Conservation (phyloP, 257 asterid species). For the Parsonsia alboflavescens region DNA sequence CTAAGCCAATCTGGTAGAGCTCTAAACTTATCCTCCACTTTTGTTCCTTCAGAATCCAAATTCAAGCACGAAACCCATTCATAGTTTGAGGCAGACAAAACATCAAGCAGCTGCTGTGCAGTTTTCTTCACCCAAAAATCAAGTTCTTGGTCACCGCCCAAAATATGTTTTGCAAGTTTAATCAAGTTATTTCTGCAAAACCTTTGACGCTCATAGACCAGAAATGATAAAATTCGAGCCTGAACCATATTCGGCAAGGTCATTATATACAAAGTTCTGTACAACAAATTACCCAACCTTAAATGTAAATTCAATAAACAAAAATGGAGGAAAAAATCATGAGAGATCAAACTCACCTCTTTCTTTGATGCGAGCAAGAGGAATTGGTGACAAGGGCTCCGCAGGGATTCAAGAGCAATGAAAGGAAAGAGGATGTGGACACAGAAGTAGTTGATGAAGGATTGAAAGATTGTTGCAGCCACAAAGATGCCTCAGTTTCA, state of each 20-base stretch:
- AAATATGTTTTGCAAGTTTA: conserved; percentile 41
- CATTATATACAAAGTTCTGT: conserved; percentile 60
- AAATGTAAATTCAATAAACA: neutral
- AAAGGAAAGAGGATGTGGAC: conserved; percentile 37
- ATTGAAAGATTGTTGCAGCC: conserved; percentile 54
- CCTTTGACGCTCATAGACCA: conserved; percentile 32
- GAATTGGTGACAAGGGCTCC: conserved; percentile 13
- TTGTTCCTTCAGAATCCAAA: conserved; percentile 59
- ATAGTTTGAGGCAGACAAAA: conserved; percentile 42
- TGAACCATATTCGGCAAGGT: conserved; percentile 60
- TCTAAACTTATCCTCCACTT: conserved; percentile 39
- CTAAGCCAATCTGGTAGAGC: conserved; percentile 56
- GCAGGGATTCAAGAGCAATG: conserved; percentile 34
- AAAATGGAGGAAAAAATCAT: neutral
- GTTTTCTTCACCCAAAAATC: conserved; percentile 76
- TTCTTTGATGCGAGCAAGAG: conserved; percentile 22
- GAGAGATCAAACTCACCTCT: conserved; percentile 17
- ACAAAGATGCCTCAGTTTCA: conserved; percentile 60
- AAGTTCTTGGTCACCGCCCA: conserved; percentile 32
- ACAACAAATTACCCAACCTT: conserved; percentile 1
- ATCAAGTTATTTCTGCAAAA: conserved; percentile 46
- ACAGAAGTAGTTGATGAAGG: conserved; percentile 23
- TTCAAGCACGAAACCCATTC: conserved; percentile 51
- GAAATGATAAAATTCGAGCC: conserved; percentile 57
- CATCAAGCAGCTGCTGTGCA: conserved; percentile 64